phyloP scores from a whole-genome alignment of 208 protist genomes.

The Porcisia hertigi region DNA sequence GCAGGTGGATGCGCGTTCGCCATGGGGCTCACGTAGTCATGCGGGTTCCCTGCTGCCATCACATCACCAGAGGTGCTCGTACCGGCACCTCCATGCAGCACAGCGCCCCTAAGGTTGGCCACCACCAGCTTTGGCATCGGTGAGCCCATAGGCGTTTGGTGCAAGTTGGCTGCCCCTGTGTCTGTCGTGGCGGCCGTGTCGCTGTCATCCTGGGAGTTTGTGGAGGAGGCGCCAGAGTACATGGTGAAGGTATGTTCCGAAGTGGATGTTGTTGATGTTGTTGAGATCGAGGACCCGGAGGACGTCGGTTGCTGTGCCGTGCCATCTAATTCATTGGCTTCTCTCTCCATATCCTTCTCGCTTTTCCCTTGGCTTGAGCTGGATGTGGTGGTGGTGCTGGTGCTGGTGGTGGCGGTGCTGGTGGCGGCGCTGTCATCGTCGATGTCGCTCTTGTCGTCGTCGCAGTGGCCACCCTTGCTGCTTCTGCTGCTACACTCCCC shows the following conservation, averaged over 20 bases:
- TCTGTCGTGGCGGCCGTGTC: background rate
- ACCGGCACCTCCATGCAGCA: background rate
- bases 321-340: background rate
- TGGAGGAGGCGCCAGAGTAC: background rate
- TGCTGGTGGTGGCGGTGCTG: background rate
- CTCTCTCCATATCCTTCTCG: background rate
- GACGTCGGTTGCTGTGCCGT: background rate
- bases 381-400: background rate
- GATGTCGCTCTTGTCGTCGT: background rate
- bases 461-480: background rate
- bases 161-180: background rate
- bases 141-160: background rate
- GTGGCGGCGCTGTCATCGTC: too few species aligned
- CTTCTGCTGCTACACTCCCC: background rate
- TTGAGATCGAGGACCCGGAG: background rate
- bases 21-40: background rate
- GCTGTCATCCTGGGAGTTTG: background rate
- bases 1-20: background rate
- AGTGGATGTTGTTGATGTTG: background rate
- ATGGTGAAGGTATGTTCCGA: conserved; percentile 5
- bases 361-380: background rate
- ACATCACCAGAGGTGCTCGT: background rate
- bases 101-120: background rate
- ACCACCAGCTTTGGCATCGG: background rate
- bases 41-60: background rate